These are phyloP conservation scores for Suhomyces emberorum DNA, from an alignment of 805 yeast species.

Conservation along the genomic window DNA sequence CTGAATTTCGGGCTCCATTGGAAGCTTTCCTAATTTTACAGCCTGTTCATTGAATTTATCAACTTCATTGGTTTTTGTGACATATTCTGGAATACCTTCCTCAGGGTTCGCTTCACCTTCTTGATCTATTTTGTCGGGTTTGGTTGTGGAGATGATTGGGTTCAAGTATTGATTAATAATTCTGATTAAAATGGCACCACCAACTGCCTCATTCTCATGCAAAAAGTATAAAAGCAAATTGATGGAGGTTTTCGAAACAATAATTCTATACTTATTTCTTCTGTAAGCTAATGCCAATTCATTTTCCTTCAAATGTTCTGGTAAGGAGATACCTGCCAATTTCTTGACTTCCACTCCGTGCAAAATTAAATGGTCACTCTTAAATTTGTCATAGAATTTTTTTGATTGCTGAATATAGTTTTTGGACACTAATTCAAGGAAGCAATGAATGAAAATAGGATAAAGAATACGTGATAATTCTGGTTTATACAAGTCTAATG, in stretches of 20 bases:
- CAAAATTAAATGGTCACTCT: conserved; percentile 65
- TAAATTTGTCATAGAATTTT: conserved; percentile 69
- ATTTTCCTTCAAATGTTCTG: conserved; percentile 81
- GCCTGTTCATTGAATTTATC: conserved; percentile 66
- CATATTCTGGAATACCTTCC: conserved; percentile 51
- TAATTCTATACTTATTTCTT: conserved; percentile 67
- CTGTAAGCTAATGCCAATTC: conserved; percentile 75
- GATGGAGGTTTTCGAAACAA: conserved; percentile 78
- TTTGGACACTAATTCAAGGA: conserved; percentile 71
- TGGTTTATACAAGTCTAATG: conserved; percentile 86
- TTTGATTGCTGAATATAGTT: conserved; percentile 61
- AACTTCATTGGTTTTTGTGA: conserved; percentile 43
- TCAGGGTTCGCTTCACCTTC: conserved; percentile 49
- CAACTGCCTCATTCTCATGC: conserved; percentile 88
- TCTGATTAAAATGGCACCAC: conserved; percentile 84
- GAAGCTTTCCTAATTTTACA: conserved; percentile 78
- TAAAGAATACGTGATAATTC: conserved; percentile 80
- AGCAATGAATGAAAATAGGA: conserved; percentile 91
- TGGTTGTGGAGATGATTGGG: conserved; percentile 41
- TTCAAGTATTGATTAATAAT: conserved; percentile 81
- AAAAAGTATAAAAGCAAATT: conserved; percentile 80
- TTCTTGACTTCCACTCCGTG: conserved; percentile 77
- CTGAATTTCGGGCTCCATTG: conserved; percentile 79
- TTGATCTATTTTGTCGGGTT: conserved; percentile 39
- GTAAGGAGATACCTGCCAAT: conserved; percentile 69